Evolutionary conservation across 345 rosid genomes (phyloP).

Genomic region (Rubroshorea leprosula): DNA sequence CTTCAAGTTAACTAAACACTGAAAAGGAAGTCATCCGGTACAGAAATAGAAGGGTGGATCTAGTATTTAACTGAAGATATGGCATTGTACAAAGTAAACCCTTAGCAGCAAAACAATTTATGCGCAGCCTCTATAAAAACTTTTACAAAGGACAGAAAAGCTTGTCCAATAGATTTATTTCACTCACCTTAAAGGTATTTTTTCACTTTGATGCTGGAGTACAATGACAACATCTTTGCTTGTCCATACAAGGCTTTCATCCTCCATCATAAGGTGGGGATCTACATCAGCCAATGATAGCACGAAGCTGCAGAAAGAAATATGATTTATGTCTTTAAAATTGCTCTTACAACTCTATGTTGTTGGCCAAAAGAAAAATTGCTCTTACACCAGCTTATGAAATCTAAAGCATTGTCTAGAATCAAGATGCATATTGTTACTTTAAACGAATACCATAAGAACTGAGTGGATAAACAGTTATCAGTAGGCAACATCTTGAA

Average conservation of each 20-base stretch:
- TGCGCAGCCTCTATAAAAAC: neutral
- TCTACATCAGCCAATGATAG: conserved; percentile 95
- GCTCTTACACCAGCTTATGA: neutral
- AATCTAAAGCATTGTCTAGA: neutral
- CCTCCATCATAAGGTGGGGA: conserved; percentile 89
- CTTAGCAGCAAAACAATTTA: neutral
- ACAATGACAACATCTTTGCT: conserved; percentile 89
- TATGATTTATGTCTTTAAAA: neutral
- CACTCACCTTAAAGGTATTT: conserved; percentile 84
- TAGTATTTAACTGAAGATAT: neutral
- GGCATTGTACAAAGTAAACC: neutral
- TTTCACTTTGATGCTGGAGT: conserved; percentile 82
- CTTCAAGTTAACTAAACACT: neutral
- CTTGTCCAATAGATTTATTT: neutral
- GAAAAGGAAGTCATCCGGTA: neutral
- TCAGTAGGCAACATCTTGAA: neutral
- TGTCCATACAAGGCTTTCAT: conserved; percentile 96
- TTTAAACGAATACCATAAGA: neutral
- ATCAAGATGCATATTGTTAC: neutral
- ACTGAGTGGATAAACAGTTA: neutral
- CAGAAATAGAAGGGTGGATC: neutral
- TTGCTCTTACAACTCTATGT: too few species aligned
- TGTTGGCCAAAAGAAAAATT: too few species aligned
- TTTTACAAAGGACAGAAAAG: neutral
- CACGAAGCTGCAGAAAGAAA: conserved; percentile 60